Percentiles rank a stretch among this genome's conserved stretches.
phyloP scores from a whole-genome alignment of 129 eudicot species.

The Heracleum sosnowskyi region DNA sequence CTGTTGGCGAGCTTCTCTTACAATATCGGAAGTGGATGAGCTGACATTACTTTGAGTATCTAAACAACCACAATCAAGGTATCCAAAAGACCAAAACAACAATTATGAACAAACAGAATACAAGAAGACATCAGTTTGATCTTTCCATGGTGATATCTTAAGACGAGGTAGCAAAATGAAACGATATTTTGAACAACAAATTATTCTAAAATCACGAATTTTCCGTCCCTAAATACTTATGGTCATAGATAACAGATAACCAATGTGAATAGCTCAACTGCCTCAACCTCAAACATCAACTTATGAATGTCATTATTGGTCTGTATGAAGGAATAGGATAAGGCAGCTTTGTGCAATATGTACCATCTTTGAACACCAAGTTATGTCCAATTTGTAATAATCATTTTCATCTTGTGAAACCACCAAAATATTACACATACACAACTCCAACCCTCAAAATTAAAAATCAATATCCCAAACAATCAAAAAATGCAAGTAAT shows the following conservation, averaged over 20 bases:
- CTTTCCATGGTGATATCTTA: neutral
- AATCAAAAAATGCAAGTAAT: neutral
- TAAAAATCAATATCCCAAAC: no score
- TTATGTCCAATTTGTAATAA: neutral
- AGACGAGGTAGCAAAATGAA: neutral
- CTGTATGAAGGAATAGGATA: neutral
- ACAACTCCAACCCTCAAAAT: no score
- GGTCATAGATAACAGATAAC: neutral
- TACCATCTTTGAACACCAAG: neutral
- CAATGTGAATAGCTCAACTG: neutral
- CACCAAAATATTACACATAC: neutral
- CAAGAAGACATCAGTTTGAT: neutral
- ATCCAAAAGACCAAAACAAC: conserved; percentile 6
- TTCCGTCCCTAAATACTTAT: neutral
- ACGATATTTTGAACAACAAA: neutral
- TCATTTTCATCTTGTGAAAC: neutral
- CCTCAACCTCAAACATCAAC: neutral
- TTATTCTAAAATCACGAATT: neutral
- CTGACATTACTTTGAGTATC: conserved; percentile 89
- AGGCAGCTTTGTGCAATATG: neutral
- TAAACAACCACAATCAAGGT: conserved; percentile 46
- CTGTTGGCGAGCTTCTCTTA: conserved; percentile 76
- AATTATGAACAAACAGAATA: neutral
- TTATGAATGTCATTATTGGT: neutral
- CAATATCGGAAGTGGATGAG: conserved; percentile 39